Percentiles rank a stretch among this genome's conserved stretches.
Conservation (phyloP, 2,329 filamentous ascomycete genomes). For the Aureobasidium sp. region DNA sequence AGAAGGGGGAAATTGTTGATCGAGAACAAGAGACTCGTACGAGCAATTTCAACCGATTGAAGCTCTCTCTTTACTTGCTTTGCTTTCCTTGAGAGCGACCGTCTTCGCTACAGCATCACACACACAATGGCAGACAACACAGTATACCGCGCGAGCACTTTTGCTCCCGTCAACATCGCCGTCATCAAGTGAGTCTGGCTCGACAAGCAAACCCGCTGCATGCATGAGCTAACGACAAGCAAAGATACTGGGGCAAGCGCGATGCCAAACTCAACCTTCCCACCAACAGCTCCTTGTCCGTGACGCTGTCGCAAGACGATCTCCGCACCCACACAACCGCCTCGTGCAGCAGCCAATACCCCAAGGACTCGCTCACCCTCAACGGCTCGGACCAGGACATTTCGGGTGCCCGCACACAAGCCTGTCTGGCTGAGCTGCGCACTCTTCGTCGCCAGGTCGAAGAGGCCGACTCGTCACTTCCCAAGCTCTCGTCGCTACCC, state of each 20-base stretch:
- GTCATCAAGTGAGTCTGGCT: slow-evolving; percentile 69
- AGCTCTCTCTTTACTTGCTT: not conserved
- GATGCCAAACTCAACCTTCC: slow-evolving; percentile 90
- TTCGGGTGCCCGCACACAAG: slow-evolving; percentile 80
- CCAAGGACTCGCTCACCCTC: slow-evolving; percentile 65
- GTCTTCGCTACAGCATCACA: not conserved
- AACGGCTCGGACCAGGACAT: slow-evolving; percentile 80
- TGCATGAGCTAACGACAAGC: slow-evolving; percentile 6
- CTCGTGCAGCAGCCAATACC: slow-evolving; percentile 69
- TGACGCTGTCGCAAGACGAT: slow-evolving; percentile 89
- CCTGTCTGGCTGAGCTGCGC: slow-evolving; percentile 82
- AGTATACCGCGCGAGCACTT: slow-evolving; percentile 88
- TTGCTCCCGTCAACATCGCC: slow-evolving; percentile 94
- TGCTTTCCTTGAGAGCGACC: not conserved
- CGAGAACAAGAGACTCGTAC: not conserved
- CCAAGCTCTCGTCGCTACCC: slow-evolving; percentile 66
- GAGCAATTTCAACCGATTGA: slow-evolving; percentile 7
- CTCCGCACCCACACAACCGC: slow-evolving; percentile 94
- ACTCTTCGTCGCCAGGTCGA: slow-evolving; percentile 69
- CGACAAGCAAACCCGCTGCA: not conserved
- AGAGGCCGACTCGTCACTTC: slow-evolving; percentile 59
- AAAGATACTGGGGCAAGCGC: slow-evolving; percentile 90
- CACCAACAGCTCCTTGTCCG: slow-evolving; percentile 94
- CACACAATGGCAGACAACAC: slow-evolving; percentile 33
- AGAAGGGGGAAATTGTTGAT: slow-evolving; percentile 12